A percentile compares a stretch with the other conserved stretches of the same genome.
Evolutionary conservation across 2,329 filamentous ascomycete species (phyloP).

Genomic region (Monilinia vaccinii-corymbosi): DNA sequence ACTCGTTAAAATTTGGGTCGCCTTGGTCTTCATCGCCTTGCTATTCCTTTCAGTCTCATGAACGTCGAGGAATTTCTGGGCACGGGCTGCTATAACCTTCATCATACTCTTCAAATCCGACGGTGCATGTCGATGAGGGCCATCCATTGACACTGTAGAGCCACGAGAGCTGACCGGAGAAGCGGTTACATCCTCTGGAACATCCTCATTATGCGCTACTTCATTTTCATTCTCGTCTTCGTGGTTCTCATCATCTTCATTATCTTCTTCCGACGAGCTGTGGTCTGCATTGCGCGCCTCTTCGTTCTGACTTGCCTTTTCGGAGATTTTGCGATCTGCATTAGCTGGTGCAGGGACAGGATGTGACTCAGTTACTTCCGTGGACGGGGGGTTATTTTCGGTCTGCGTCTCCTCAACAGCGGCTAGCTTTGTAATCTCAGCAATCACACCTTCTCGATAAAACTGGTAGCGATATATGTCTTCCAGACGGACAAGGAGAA

Average conservation of each 20-base stretch:
- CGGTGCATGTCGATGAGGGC: conserved; percentile 39
- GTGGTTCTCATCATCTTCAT: conserved; percentile 37
- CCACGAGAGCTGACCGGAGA: conserved; percentile 43
- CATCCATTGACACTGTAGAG: conserved; percentile 56
- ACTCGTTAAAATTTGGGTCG: conserved; percentile 62
- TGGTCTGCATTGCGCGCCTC: conserved; percentile 37
- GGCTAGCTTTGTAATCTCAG: conserved; percentile 78
- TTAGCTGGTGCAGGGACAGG: conserved; percentile 28
- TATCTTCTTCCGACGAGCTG: conserved; percentile 33
- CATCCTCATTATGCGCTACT: conserved; percentile 41
- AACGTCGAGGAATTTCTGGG: conserved; percentile 72
- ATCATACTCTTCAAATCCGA: conserved; percentile 50
- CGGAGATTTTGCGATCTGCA: conserved; percentile 26
- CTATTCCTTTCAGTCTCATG: conserved; percentile 71
- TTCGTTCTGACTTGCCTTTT: conserved; percentile 20
- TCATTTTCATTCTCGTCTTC: conserved; percentile 35
- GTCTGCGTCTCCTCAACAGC: conserved; percentile 27
- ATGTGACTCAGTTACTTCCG: conserved; percentile 15
- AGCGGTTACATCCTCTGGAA: conserved; percentile 36
- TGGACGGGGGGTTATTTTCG: conserved; percentile 14
- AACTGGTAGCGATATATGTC: conserved; percentile 92
- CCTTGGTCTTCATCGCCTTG: conserved; percentile 68
- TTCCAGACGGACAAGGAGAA: conserved; percentile 76
- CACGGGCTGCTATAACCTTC: conserved; percentile 64
- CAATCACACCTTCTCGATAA: conserved; percentile 90